Conservation (phyloP, 805 yeast genomes). For the Geotrichum ghanense region DNA sequence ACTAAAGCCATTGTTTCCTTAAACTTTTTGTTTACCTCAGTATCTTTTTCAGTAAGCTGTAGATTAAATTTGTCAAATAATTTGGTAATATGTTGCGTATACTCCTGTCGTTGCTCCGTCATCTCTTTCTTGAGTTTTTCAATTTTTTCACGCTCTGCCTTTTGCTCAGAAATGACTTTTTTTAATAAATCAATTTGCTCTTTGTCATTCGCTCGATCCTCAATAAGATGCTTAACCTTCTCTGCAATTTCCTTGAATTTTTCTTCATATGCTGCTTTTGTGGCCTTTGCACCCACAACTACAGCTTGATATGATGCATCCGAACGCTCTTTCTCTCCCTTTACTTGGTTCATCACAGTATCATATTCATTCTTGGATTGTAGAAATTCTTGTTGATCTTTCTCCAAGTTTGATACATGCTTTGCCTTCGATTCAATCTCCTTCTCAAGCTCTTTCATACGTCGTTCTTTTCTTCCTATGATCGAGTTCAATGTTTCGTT, state of each 20-base stretch:
- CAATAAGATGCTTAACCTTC: slow-evolving; percentile 6
- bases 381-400: slow-evolving; percentile 23
- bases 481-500: slow-evolving; percentile 62
- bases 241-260: slow-evolving; percentile 30
- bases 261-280: slow-evolving; percentile 49
- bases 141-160: slow-evolving; percentile 7
- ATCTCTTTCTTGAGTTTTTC: slow-evolving; percentile 6
- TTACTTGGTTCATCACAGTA: background rate
- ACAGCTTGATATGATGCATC: slow-evolving; percentile 40
- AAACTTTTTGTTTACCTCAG: slow-evolving; percentile 8
- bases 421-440: slow-evolving; percentile 32
- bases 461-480: slow-evolving; percentile 57
- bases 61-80: slow-evolving; percentile 11
- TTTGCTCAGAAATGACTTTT: slow-evolving; percentile 11
- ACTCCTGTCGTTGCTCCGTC: slow-evolving; percentile 9
- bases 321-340: slow-evolving; percentile 27
- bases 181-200: slow-evolving; percentile 12
- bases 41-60: slow-evolving; percentile 11
- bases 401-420: slow-evolving; percentile 35
- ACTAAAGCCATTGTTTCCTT: slow-evolving; percentile 8
- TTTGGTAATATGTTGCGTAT: slow-evolving; percentile 10
- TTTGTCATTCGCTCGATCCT: slow-evolving; percentile 8
- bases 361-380: background rate
- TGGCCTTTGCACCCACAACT: slow-evolving; percentile 40
- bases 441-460: slow-evolving; percentile 54